Percentiles rank a stretch among this genome's conserved stretches.
Evolutionary conservation across 768 basidiomycete species (phyloP).

Genomic region (Postia placenta): DNA sequence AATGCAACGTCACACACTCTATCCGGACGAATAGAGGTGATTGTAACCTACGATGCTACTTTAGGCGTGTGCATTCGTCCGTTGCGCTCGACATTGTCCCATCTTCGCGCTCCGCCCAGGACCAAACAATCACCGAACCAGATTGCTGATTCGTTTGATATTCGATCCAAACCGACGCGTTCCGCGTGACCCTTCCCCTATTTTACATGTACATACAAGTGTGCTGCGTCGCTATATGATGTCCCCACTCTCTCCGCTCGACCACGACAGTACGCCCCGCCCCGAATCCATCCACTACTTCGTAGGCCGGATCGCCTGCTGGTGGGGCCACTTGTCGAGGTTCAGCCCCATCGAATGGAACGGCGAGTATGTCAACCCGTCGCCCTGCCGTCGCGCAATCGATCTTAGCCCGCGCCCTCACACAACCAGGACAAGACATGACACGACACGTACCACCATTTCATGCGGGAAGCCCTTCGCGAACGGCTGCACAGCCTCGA

Average conservation of each 20-base stretch:
- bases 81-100: neutral
- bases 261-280: neutral
- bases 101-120: too few relatives aligned
- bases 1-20: neutral
- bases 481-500: conserved; percentile 40
- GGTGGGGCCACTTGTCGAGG: conserved; percentile 22
- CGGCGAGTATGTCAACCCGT: conserved; percentile 13
- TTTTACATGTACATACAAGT: too few relatives aligned
- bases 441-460: conserved; percentile 26
- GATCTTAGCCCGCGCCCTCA: neutral
- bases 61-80: neutral
- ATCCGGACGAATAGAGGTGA: neutral
- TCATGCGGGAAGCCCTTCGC: conserved; percentile 39
- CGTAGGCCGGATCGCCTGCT: conserved; percentile 16
- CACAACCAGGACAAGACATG: neutral
- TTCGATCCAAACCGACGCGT: too few relatives aligned
- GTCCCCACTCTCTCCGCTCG: neutral
- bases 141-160: too few relatives aligned
- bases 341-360: conserved; percentile 13
- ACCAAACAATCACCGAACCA: too few relatives aligned
- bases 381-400: conserved; percentile 11
- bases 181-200: too few relatives aligned
- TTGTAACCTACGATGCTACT: neutral
- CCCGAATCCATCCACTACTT: neutral
- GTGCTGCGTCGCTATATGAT: neutral